Percentiles rank a stretch among this genome's conserved stretches.
Conservation (phyloP, 805 yeast species). For the Naumovozyma castellii region DNA sequence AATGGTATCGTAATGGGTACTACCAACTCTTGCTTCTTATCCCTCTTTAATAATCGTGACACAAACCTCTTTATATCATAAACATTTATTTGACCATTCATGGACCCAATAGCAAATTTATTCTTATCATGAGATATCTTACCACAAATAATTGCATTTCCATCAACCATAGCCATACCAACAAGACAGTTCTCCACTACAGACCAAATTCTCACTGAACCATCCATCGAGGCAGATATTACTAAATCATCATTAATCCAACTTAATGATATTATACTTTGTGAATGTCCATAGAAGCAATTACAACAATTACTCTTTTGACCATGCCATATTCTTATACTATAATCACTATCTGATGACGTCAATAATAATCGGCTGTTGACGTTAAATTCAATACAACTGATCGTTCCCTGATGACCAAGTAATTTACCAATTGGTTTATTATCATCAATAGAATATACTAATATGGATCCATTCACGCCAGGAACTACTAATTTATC, state of each 20-base stretch:
- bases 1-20: conserved; percentile 21
- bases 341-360: conserved; percentile 61
- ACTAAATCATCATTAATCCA: conserved; percentile 43
- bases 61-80: conserved; percentile 35
- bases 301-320: conserved; percentile 44
- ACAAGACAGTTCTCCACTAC: conserved; percentile 21
- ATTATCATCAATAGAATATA: conserved; percentile 42
- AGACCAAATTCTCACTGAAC: conserved; percentile 62
- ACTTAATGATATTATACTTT: conserved; percentile 44
- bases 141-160: conserved; percentile 47
- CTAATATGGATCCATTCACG: conserved; percentile 40
- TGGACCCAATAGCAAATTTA: conserved; percentile 55
- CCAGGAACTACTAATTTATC: conserved; percentile 66
- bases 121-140: conserved; percentile 41
- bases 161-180: conserved; percentile 33
- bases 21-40: conserved; percentile 9
- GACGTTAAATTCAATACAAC: conserved; percentile 45
- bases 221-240: conserved; percentile 59
- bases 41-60: conserved; percentile 7
- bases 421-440: conserved; percentile 41
- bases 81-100: conserved; percentile 48
- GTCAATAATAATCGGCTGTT: conserved; percentile 51
- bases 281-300: conserved; percentile 44
- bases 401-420: conserved; percentile 60
- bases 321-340: conserved; percentile 69